Conservation (phyloP, 805 yeast genomes). For the Wickerhamomyces sydowiorum region DNA sequence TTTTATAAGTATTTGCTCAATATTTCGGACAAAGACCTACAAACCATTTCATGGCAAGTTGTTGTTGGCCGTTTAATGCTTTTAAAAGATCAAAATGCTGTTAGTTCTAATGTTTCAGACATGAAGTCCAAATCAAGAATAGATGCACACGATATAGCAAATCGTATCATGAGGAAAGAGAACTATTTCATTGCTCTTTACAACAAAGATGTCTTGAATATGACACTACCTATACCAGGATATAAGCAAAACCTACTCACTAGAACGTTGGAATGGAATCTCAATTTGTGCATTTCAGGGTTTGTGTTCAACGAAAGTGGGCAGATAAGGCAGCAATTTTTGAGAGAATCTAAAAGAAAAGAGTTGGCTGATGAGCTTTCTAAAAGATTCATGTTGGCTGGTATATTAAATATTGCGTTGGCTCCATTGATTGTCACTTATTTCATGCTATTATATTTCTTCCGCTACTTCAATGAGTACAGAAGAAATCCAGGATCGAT, state of each 20-base stretch:
- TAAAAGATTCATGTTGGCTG: constrained; percentile 83
- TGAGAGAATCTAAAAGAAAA: constrained; percentile 66
- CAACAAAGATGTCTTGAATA: constrained; percentile 68
- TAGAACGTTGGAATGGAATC: constrained; percentile 90
- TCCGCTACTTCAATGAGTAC: constrained; percentile 89
- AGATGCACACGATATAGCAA: constrained; percentile 92
- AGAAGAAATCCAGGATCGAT: constrained; percentile 81
- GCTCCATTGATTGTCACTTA: constrained; percentile 86
- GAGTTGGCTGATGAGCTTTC: constrained; percentile 62
- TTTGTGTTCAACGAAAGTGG: constrained; percentile 81
- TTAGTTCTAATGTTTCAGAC: constrained; percentile 42
- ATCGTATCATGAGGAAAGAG: constrained; percentile 91
- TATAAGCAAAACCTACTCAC: constrained; percentile 49
- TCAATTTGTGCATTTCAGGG: constrained; percentile 81
- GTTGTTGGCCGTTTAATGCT: constrained; percentile 72
- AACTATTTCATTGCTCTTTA: constrained; percentile 88
- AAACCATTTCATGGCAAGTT: constrained; percentile 89
- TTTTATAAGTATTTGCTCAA: constrained; percentile 71
- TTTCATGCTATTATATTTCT: constrained; percentile 76
- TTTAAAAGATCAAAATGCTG: constrained; percentile 75
- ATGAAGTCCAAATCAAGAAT: constrained; percentile 66
- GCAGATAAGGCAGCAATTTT: constrained; percentile 63
- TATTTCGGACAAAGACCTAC: constrained; percentile 75
- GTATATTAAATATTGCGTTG: constrained; percentile 70
- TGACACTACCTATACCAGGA: constrained; percentile 52